Evolutionary conservation across 2,329 filamentous ascomycete genomes (phyloP), one percentile per base, ranked within the genome.

Genomic region (Cucurbitaria berberidis): DNA sequence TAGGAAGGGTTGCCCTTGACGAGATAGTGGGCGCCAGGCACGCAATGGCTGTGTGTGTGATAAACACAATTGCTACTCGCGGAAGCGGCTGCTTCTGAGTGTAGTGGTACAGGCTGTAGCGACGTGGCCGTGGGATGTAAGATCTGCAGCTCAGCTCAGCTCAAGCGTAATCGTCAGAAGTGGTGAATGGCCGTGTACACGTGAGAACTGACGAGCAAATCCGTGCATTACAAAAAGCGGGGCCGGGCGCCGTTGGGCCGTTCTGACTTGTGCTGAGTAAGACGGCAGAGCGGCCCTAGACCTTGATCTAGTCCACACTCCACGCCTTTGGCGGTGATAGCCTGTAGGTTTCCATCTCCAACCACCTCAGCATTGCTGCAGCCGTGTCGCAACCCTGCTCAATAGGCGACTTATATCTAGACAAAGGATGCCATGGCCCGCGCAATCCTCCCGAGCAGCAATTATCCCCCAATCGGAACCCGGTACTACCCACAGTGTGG

Each of bases 401-500:
- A 55, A 55, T 49, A 53, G 48, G 49, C 53, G 47, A 39, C 39
- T 46, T 21, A 38, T 44, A 41, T 47, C 48, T 40, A 57, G 39
- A 49, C 43, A 54, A 44, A 46, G 47, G 35, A 52, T 43, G 35
- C 49, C 50, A 53, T 32, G 40, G 35, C 36, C 29, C 35, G 48
- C 32, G 47, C 39, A 39, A 32, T 48, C 44, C 49, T 52, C 47
- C 47, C 53, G 45, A 38, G 30, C 53, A 39, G 34, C 56, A 48
- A 52, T 57, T 52, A 45, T 64, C 50, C 59, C 61, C 68, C 62
- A 70, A 68, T 72, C 10, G 29, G 43, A 45, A 16, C 35, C 44
- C 29, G 38, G 38, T 48, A 45, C 16, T 32, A 42, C 29, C 50
- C 60, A 59, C 53, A 43, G 45, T 45, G 30, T 50, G 43, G 6